These are phyloP conservation scores for Begonia masoniana DNA, from an alignment of 306 rosid species.

Conservation along the genomic window DNA sequence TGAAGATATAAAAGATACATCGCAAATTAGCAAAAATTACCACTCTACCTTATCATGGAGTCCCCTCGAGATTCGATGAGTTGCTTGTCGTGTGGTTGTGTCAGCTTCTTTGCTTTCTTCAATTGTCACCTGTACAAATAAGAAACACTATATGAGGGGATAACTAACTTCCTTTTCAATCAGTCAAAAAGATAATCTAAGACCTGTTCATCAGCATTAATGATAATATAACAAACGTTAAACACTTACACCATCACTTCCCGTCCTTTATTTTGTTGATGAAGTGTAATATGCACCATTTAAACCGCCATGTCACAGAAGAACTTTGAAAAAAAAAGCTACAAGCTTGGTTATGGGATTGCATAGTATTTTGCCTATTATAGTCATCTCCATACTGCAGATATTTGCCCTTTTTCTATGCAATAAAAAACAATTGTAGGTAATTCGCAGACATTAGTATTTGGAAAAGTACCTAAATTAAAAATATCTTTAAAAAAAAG, in stretches of 20 bases:
- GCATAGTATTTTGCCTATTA: conserved; percentile 9
- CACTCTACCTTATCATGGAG: conserved; percentile 15
- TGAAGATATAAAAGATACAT: conserved; percentile 3
- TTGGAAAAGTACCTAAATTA: too few species aligned
- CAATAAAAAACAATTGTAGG: neutral
- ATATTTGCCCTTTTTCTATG: conserved; percentile 42
- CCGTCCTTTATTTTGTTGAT: conserved; percentile 46
- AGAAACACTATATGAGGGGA: conserved; percentile 7
- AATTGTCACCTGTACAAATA: conserved; percentile 35
- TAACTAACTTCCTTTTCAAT: too few species aligned
- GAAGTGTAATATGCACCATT: conserved; percentile 50
- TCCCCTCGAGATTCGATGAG: conserved; percentile 46
- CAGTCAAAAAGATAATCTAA: too few species aligned
- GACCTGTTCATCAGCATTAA: neutral
- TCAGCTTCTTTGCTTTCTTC: conserved; percentile 83
- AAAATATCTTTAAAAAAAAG: neutral
- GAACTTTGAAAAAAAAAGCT: conserved; percentile 70
- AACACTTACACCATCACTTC: conserved; percentile 68
- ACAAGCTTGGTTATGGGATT: conserved; percentile 35
- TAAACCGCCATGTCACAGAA: conserved; percentile 44
- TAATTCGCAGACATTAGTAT: too few species aligned
- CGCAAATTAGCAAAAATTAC: too few species aligned
- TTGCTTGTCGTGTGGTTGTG: conserved; percentile 46
- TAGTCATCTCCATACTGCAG: conserved; percentile 21
- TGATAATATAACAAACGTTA: too few species aligned